Conservation (phyloP, 352 stramenopile genomes). For the Phytophthora aleatoria region DNA sequence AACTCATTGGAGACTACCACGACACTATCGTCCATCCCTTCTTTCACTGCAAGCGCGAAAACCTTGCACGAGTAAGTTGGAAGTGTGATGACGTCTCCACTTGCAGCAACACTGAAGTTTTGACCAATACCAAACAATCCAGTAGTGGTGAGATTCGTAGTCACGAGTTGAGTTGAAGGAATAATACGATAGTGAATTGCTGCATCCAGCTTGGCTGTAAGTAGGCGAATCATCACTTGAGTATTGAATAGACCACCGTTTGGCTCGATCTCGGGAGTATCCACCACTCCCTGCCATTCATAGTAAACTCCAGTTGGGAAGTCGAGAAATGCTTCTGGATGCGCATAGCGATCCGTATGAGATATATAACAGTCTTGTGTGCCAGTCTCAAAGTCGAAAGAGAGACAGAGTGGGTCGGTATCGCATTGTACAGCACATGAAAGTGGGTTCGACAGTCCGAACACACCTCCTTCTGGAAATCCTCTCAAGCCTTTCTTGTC, state of each 20-base stretch:
- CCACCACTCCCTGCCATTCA: conserved; percentile 70
- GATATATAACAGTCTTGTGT: conserved; percentile 74
- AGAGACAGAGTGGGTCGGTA: conserved; percentile 59
- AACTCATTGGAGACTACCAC: conserved; percentile 58
- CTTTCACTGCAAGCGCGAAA: conserved; percentile 68
- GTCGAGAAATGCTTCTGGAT: conserved; percentile 66
- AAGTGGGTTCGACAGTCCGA: conserved; percentile 34
- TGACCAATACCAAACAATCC: conserved; percentile 35
- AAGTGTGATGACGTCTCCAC: conserved; percentile 54
- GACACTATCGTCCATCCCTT: conserved; percentile 56
- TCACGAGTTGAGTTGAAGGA: conserved; percentile 19
- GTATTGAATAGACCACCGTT: conserved; percentile 62
- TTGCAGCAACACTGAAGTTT: conserved; percentile 38
- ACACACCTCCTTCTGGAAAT: conserved; percentile 62
- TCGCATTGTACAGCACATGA: conserved; percentile 55
- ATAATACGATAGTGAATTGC: conserved; percentile 68
- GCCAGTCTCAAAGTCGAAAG: conserved; percentile 72
- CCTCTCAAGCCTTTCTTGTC: conserved; percentile 55
- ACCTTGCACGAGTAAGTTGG: conserved; percentile 63
- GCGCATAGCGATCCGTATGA: conserved; percentile 66
- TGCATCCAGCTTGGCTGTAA: conserved; percentile 57
- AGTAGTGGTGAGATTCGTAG: conserved; percentile 16
- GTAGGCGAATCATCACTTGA: conserved; percentile 56
- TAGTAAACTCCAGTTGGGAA: conserved; percentile 78
- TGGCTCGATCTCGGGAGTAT: conserved; percentile 55